Base-by-base conservation (phyloP, 352 stramenopile genomes). In the Pythium coloratum region DNA sequence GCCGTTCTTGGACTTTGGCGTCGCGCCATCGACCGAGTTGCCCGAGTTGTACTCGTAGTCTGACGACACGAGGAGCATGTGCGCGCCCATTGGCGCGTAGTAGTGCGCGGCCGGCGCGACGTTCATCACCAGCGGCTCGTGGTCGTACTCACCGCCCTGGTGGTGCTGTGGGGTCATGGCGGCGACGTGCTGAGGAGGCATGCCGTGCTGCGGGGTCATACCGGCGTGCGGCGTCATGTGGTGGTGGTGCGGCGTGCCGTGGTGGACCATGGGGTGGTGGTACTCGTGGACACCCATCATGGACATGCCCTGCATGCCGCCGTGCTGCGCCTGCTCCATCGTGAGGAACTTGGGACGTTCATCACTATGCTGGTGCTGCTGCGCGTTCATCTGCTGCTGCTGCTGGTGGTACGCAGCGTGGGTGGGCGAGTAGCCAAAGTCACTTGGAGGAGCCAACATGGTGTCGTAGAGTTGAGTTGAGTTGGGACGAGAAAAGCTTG, bases 61-160 rank as follows among this genome's bases (percentile, higher is more conserved):
- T 0, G 82, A 76, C 26, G 82, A 88, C 38, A 91, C 81, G 59
- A 86, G 82, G 38, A 91, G 73, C 82, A 91, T 84, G 53, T 84
- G 80, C 24, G 66, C 59, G 38, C 75, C 81, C 70, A 89, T 81
- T 20, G 82, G 76, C 34, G 72, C 69, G 56, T 91, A 90, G 62
- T 87, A 89, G 60, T 88, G 78, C 56, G 40, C 3, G 76, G 65
- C 66, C 74, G 71, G 63, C 82, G 76, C 69, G 86, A 88, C 81
- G 73, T 76, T 83, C 71, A 91, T 87, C 71, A 91, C 81, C 42
- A 91, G 79, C 51, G 82, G 82, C 69, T 91, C 82, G 55, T 91
- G 82, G 28, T 91, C 82, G 63, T 83, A 89, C 51, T 87, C 72
- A 13, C 71, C 56, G 33, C 42, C 62, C 28, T 30, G 28, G 28